Percentiles rank a stretch among this genome's conserved stretches.
These are phyloP conservation scores for Clohesyomyces aquaticus DNA, from an alignment of 495 filamentous ascomycete genomes.

Conservation along the genomic window DNA sequence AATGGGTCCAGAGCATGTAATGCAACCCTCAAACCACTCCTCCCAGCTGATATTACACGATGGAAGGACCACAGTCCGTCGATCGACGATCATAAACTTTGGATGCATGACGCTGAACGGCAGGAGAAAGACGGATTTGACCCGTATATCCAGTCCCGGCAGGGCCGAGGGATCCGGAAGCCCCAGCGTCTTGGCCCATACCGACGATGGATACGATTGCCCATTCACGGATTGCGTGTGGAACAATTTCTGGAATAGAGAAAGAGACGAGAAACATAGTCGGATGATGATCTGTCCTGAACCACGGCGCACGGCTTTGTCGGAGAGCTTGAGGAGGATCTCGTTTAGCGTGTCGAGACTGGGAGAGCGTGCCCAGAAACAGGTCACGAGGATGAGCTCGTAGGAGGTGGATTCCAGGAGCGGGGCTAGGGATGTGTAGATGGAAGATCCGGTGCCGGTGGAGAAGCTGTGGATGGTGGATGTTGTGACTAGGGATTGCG, in stretches of 20 bases:
- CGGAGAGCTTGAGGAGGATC: conserved; percentile 58
- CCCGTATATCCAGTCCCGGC: conserved; percentile 60
- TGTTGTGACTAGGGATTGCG: conserved; percentile 45
- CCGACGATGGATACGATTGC: conserved; percentile 58
- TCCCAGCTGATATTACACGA: conserved; percentile 81
- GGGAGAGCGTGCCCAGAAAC: conserved; percentile 71
- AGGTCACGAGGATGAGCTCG: conserved; percentile 74
- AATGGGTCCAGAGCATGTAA: conserved; percentile 61
- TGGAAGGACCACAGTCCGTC: conserved; percentile 61
- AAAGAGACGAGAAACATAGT: conserved; percentile 69
- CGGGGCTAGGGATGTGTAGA: conserved; percentile 58
- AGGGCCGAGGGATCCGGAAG: conserved; percentile 59
- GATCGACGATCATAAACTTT: conserved; percentile 74
- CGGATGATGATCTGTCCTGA: conserved; percentile 53
- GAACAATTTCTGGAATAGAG: conserved; percentile 69
- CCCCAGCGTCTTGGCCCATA: conserved; percentile 62
- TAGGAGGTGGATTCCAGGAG: conserved; percentile 58
- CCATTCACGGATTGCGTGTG: conserved; percentile 62
- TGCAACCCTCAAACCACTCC: conserved; percentile 71
- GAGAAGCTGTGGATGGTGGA: conserved; percentile 54
- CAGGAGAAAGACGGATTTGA: conserved; percentile 72
- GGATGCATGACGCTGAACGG: conserved; percentile 79
- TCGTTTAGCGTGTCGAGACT: conserved; percentile 55
- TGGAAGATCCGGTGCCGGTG: conserved; percentile 61
- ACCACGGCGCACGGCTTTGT: conserved; percentile 36